Percentiles rank a stretch among this genome's conserved stretches.
Conservation (phyloP, 805 yeast species). For the Spathaspora gorwiae region DNA sequence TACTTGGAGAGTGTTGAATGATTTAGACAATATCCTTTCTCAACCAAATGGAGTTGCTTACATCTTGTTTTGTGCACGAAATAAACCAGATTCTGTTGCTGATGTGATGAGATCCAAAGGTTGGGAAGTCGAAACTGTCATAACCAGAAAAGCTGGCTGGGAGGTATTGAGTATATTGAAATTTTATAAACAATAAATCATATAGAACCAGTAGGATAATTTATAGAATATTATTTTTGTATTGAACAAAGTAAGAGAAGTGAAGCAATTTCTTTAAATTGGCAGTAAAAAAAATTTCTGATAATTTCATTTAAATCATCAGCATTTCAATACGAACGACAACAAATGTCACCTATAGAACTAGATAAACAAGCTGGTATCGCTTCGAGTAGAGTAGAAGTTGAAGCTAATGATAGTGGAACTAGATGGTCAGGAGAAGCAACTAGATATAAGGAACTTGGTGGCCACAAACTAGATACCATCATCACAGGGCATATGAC, state of each 20-base stretch:
- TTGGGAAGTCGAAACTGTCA: conserved; percentile 55
- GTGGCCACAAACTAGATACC: conserved; percentile 20
- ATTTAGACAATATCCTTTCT: conserved; percentile 50
- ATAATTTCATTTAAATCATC: background rate
- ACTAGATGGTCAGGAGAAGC: conserved; percentile 36
- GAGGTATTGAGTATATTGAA: conserved; percentile 78
- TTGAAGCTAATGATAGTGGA: background rate
- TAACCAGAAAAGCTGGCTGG: conserved; percentile 88
- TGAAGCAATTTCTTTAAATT: too few relatives aligned
- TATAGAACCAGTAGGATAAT: background rate
- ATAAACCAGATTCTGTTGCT: conserved; percentile 65
- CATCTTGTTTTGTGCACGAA: conserved; percentile 86
- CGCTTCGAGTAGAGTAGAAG: background rate
- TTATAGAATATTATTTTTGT: background rate
- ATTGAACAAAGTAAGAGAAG: background rate
- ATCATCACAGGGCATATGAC: conserved; percentile 42
- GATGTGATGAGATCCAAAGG: conserved; percentile 38
- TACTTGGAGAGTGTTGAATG: conserved; percentile 59
- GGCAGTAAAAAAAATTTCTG: too few relatives aligned
- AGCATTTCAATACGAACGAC: background rate
- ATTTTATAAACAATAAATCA: conserved; percentile 31
- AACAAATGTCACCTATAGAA: conserved; percentile 5
- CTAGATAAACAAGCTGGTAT: conserved; percentile 1
- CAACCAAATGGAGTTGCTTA: conserved; percentile 66
- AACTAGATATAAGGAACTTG: conserved; percentile 19